Base-by-base conservation (phyloP, 1,284 basidiomycete species). In the Phellopilus nigrolimitatus region DNA sequence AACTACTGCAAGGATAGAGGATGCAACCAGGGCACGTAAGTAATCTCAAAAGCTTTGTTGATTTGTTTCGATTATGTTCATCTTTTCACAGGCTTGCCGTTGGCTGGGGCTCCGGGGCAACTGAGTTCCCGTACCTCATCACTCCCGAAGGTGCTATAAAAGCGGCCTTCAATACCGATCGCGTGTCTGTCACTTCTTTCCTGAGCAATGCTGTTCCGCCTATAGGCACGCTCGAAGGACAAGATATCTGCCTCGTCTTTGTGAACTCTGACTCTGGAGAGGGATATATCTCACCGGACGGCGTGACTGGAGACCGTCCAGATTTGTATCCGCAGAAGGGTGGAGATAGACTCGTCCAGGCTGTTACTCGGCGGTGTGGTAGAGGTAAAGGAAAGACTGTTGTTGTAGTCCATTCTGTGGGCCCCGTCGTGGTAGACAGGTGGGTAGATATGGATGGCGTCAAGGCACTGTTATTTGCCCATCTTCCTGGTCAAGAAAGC, bases 401-500 rank as follows among this genome's bases (percentile, higher is more conserved):
- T 33, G 78, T 80, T n/a, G 67, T 80, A 21, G 64, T 78, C 12
- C 74, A 80, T 60, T 66, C 71, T 1, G 72, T 73, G 34, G 74
- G 74, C 1, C 69, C 74, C 1, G 64, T 75, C 10, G 60, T 69
- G 34, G 61, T 75, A 44, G 73, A 75, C 64, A 53, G 58, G 4
- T 76, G 73, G 70, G 73, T 68, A 53, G 72, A 73, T 7, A 67
- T 73, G 55, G 66, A 66, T 10, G 73, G 72, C 47, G 65, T 80
- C 47, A 79, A 76, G 25, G 78, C 72, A 0, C 64, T 68, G 5
- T 0, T 77, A 10, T 76, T 71, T 67, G 78, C 79, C 1, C 72
- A 69, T 13, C 62, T 78, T 13, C 77, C 79, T 2, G 84, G 85
- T n/a, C 76, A 80, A 54, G 79, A 84, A 62, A 69, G 72, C 3